Base-by-base conservation (phyloP, 257 asterid species). In the Petunia axillaris region DNA sequence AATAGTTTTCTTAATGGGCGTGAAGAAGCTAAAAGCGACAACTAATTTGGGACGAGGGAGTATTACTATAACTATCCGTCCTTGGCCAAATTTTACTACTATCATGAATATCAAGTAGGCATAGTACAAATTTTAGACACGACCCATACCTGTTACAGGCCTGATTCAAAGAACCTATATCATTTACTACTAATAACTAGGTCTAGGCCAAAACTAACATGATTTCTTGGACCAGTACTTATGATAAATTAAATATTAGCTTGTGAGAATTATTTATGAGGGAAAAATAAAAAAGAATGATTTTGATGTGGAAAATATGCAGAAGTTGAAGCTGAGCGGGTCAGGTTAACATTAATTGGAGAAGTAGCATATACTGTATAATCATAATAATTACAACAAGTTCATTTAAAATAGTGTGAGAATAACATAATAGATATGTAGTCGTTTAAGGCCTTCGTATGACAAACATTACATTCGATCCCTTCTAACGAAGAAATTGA, bases 81-180 rank as follows among this genome's bases (percentile, higher is more conserved):
- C 7, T 15, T 6, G 14, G 8, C 14, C 6, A 40, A 3, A 41
- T 66, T 41, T 40, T 66, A 66, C 75, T 66, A n/a, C 1, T 6
- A 7, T 6, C 14, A 10, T 41, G 38, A 41, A 6, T 41, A 15
- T 5, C 39, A 35, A 63, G 4, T 36, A 25, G 8, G 0, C 53
- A n/a, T 25, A 14, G 14, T 41, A 66, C 37, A 14, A 15, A 40
- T 14, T 40, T 15, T 14, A 66, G 37, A 65, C 6, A 25, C 25
- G 15, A 40, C 5, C 52, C 14, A 15, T 62, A 40, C 74, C 54
- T 15, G 54, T 66, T 15, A 15, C 54, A 41, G 14, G 75, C 37
- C 52, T 14, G 54, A 66, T 66, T 7, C 75, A 66, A 66, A 71
- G 35, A 71, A 71, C 77, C 16, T 70, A 46, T 10, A 9, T 25